Conservation (phyloP, 805 yeast genomes). For the Metschnikowia lachancei region DNA sequence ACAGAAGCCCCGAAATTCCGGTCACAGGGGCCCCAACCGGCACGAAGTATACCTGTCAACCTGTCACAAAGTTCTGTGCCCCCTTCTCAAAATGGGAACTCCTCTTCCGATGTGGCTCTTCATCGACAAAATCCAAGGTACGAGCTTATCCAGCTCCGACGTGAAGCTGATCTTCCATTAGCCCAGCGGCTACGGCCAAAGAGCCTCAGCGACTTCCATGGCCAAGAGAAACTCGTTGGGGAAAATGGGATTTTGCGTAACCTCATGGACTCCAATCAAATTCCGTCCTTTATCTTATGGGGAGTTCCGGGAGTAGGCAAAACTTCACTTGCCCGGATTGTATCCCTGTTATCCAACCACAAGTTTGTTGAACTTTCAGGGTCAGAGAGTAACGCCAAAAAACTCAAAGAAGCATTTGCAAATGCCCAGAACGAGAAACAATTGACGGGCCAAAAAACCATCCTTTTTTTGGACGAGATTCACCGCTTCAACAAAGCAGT, state of each 20-base stretch:
- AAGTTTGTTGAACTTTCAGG: slow-evolving; percentile 42
- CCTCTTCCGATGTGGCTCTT: background rate
- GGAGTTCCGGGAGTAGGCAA: slow-evolving; percentile 47
- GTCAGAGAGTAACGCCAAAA: slow-evolving; percentile 36
- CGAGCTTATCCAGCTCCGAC: slow-evolving; percentile 14
- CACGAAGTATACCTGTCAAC: background rate
- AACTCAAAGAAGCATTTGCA: slow-evolving; percentile 34
- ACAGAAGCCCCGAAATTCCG: background rate
- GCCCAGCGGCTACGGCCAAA: slow-evolving; percentile 43
- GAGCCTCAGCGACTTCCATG: slow-evolving; percentile 37
- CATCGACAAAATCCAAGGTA: background rate
- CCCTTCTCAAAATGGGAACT: background rate
- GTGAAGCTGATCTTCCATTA: slow-evolving; percentile 30
- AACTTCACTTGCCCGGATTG: slow-evolving; percentile 41
- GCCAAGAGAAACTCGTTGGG: slow-evolving; percentile 43
- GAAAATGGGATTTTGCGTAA: slow-evolving; percentile 36
- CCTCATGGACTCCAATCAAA: slow-evolving; percentile 31
- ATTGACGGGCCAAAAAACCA: slow-evolving; percentile 33
- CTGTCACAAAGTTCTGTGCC: background rate
- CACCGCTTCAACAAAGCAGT: slow-evolving; percentile 44
- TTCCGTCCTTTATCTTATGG: slow-evolving; percentile 44
- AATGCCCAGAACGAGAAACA: slow-evolving; percentile 37
- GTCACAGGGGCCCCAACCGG: background rate
- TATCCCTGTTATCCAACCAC: slow-evolving; percentile 31
- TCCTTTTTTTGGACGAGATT: slow-evolving; percentile 42